Evolutionary conservation across 2,329 filamentous ascomycete genomes (phyloP).

Genomic region (Phyllosticta capitalensis): DNA sequence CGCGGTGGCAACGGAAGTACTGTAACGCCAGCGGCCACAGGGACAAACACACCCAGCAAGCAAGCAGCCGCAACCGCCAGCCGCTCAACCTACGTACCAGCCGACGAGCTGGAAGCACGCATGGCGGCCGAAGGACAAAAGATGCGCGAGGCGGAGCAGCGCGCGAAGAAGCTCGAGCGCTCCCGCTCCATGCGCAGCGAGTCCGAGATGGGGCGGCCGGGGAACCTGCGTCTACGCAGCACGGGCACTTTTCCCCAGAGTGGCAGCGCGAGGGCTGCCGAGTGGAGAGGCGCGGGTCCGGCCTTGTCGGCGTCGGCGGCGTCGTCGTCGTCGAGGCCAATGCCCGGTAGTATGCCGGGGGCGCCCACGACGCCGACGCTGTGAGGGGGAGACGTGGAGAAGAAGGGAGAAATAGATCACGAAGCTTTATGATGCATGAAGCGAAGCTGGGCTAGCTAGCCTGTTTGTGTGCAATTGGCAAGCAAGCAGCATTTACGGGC

Average conservation of each 20-base stretch:
- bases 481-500: no score
- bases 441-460: no score
- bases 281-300: neutral
- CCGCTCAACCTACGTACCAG: neutral
- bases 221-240: neutral
- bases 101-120: constrained; percentile 21
- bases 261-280: neutral
- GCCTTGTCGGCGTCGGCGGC: neutral
- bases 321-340: neutral
- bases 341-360: neutral
- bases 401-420: neutral
- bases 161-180: constrained; percentile 13
- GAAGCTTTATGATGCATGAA: neutral
- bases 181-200: neutral
- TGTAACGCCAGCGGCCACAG: neutral
- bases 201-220: neutral
- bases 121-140: constrained; percentile 29
- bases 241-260: neutral
- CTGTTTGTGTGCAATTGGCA: no score
- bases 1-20: neutral
- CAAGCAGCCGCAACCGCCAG: neutral
- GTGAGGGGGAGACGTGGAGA: neutral
- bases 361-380: neutral
- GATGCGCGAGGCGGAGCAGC: constrained; percentile 27
- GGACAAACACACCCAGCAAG: neutral